Evolutionary conservation across 2,329 filamentous ascomycete species (phyloP).

Genomic region (Cryphonectria parasitica): DNA sequence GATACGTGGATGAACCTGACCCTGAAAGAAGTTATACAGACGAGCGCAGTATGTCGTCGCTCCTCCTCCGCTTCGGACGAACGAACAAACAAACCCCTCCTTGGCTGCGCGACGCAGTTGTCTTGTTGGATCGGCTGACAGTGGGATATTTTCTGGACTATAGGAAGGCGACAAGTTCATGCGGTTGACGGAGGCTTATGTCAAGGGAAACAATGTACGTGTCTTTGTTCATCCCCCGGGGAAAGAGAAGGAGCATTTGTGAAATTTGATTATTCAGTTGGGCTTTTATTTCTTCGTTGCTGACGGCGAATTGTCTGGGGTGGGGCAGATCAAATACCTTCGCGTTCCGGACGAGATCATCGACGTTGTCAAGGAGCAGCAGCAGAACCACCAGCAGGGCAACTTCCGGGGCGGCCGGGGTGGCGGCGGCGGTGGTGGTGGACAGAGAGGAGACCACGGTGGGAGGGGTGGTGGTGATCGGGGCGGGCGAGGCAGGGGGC

Average conservation of each 20-base stretch:
- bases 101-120: not conserved
- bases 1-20: slow-evolving; percentile 99
- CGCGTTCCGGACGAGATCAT: slow-evolving; percentile 96
- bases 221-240: not conserved
- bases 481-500: slow-evolving; percentile 35
- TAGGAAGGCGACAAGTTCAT: slow-evolving; percentile 93
- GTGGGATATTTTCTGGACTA: slow-evolving; percentile 11
- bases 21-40: slow-evolving; percentile 95
- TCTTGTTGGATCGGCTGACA: slow-evolving; percentile 20
- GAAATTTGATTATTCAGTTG: not conserved
- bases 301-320: not conserved
- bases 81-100: not conserved
- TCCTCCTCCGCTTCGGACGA: not conserved
- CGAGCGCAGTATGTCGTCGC: slow-evolving; percentile 67
- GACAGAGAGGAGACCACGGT: slow-evolving; percentile 60
- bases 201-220: slow-evolving; percentile 94
- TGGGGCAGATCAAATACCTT: slow-evolving; percentile 91
- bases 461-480: slow-evolving; percentile 49
- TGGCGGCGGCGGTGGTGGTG: slow-evolving; percentile 45
- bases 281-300: not conserved
- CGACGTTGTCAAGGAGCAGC: slow-evolving; percentile 90
- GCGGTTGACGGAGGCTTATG: slow-evolving; percentile 89
- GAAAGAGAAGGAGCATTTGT: not conserved
- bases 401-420: slow-evolving; percentile 69
- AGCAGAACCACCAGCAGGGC: slow-evolving; percentile 68